A percentile compares a stretch with the other conserved stretches of the same genome.
Conservation (phyloP, 306 rosid genomes). For the Gillenia trifoliata region DNA sequence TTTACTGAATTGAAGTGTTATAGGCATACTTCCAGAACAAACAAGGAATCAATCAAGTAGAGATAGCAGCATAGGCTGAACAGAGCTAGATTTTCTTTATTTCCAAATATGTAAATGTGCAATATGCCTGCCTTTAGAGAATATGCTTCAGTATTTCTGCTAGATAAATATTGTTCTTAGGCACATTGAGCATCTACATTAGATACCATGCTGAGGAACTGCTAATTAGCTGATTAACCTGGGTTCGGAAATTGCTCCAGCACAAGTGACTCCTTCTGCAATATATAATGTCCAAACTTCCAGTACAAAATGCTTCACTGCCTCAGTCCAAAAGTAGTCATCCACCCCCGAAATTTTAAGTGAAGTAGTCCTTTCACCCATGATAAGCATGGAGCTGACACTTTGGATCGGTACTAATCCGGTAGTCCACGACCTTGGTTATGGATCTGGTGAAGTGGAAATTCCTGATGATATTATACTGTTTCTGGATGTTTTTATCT, state of each 20-base stretch:
- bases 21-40: too few relatives aligned
- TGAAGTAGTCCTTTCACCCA: slow-evolving; percentile 52
- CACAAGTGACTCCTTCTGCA: slow-evolving; percentile 49
- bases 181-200: slow-evolving; percentile 1
- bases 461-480: not conserved
- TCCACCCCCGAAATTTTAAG: slow-evolving; percentile 34
- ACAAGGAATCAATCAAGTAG: too few relatives aligned
- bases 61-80: not conserved
- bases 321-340: slow-evolving; percentile 36
- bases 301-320: slow-evolving; percentile 38
- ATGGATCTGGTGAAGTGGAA: not conserved
- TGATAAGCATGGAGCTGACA: slow-evolving; percentile 35
- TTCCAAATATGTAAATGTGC: not conserved
- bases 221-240: slow-evolving; percentile 43
- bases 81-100: not conserved
- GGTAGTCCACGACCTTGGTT: slow-evolving; percentile 15
- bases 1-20: too few relatives aligned
- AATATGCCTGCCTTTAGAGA: too few relatives aligned
- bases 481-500: not conserved
- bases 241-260: slow-evolving; percentile 46
- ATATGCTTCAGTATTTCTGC: not conserved
- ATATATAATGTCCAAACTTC: slow-evolving; percentile 38
- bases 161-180: not conserved
- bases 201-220: slow-evolving; percentile 33
- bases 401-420: slow-evolving; percentile 37